Percentiles rank a stretch among this genome's conserved stretches.
Conservation (phyloP, 441 rosid genomes). For the Viola pubescens region DNA sequence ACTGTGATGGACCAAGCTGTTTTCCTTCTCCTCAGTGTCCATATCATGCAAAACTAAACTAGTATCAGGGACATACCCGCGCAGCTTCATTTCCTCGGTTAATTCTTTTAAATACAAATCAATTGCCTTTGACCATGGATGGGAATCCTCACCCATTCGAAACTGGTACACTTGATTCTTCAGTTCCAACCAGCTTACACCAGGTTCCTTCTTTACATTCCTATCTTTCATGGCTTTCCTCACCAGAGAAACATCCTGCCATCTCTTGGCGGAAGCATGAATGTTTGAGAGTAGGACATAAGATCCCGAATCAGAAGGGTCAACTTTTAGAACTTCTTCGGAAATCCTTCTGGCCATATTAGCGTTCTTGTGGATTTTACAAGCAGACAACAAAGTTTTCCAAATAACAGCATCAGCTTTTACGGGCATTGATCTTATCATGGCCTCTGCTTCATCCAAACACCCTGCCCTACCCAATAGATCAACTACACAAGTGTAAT, state of each 20-base stretch:
- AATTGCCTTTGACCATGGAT: conserved; percentile 45
- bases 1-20: conserved; percentile 63
- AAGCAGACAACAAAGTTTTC: conserved; percentile 85
- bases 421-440: conserved; percentile 62
- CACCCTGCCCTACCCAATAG: conserved; percentile 71
- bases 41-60: conserved; percentile 65
- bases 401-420: conserved; percentile 65
- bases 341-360: conserved; percentile 62
- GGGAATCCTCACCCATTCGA: conserved; percentile 50
- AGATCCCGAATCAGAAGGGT: conserved; percentile 73
- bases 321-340: conserved; percentile 54
- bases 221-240: conserved; percentile 67
- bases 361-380: conserved; percentile 57
- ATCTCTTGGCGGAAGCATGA: conserved; percentile 64
- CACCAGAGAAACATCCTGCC: conserved; percentile 65
- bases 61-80: conserved; percentile 64
- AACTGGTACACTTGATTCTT: conserved; percentile 65
- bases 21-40: conserved; percentile 71
- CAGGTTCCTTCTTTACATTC: conserved; percentile 76
- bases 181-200: conserved; percentile 83
- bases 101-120: conserved; percentile 50
- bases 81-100: conserved; percentile 50
- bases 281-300: conserved; percentile 67
- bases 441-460: conserved; percentile 66
- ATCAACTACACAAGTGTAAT: conserved; percentile 76